Evolutionary conservation across 2,329 filamentous ascomycete species (phyloP), one percentile per base, ranked within the genome.

Genomic region (Pyricularia sp.): DNA sequence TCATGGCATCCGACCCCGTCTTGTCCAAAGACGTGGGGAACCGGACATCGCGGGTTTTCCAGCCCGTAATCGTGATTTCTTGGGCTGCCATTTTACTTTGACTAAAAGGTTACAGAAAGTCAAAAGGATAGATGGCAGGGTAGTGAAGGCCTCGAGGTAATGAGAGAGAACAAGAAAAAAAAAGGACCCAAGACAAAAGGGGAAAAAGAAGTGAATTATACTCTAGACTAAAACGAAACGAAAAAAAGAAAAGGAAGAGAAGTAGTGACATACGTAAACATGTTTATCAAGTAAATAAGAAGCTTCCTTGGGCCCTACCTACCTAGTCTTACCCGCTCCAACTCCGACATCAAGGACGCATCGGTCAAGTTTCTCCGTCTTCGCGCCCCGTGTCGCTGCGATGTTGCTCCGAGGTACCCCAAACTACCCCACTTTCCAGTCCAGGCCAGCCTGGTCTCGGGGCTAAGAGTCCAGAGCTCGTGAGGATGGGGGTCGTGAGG

Each of bases 1-100:
- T 96, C 93, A 96, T 97, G 72, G 93, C 93, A 84, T 97, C 93
- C 9, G 91, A 96, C 71, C 92, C 92, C n/a, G 91, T 96, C 79
- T 93, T 94, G 78, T 96, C 91, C 67, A 97, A 86, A 55, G 92
- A 96, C n/a, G 92, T 97, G 75, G 88, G 88, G 74, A 91, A 91
- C 70, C 88, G 85, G 74, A 91, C 87, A 78, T 91, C 88, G 73
- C 87, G 82, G 66, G 87, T 89, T 69, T 78, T 79, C 80, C 86
- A 91, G 68, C 86, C 84, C 65, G 87, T 91, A 73, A 91, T 90
- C 66, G 85, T 90, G 71, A 91, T 81, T 70, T 87, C 83, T 62
- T 77, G 70, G 79, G 12, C 30, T 59, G 59, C 13, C 59, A 64
- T 59, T 7, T 22, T 40, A 9, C 4, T 26, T 57, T 35, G 13